Conservation (phyloP, 805 yeast genomes). For the Candida lessepsii region DNA sequence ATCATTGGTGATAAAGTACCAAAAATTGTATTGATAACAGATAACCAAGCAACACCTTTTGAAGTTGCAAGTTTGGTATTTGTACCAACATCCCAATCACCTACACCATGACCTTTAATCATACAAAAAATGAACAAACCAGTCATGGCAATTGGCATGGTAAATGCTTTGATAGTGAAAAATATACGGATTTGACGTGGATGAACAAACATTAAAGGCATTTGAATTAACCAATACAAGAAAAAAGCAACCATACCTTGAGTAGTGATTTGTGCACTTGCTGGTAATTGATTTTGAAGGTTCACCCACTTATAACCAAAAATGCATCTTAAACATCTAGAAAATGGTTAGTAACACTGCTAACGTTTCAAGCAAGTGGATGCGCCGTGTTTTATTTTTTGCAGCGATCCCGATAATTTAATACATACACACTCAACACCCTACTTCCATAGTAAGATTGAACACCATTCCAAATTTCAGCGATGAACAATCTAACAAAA, state of each 20-base stretch:
- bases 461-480: constrained; percentile 14
- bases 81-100: constrained; percentile 14
- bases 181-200: constrained; percentile 15
- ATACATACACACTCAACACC: constrained; percentile 7
- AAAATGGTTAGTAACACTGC: background rate
- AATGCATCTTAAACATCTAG: constrained; percentile 9
- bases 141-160: constrained; percentile 13
- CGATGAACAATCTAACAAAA: constrained; percentile 15
- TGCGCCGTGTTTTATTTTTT: background rate
- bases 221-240: constrained; percentile 13
- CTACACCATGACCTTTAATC: constrained; percentile 15
- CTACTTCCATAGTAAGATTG: constrained; percentile 14
- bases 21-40: constrained; percentile 13
- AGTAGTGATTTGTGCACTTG: constrained; percentile 13
- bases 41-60: constrained; percentile 15
- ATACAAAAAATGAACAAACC: constrained; percentile 14
- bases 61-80: constrained; percentile 2
- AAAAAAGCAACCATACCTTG: constrained; percentile 12
- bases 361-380: background rate
- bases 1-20: constrained; percentile 18
- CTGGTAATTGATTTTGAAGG: constrained; percentile 13
- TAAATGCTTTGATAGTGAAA: constrained; percentile 13
- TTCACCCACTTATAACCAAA: constrained; percentile 15
- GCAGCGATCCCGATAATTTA: too few relatives aligned
- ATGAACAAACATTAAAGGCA: constrained; percentile 16